Conservation (phyloP, 305 asterid species). For the Galium porrigens region DNA sequence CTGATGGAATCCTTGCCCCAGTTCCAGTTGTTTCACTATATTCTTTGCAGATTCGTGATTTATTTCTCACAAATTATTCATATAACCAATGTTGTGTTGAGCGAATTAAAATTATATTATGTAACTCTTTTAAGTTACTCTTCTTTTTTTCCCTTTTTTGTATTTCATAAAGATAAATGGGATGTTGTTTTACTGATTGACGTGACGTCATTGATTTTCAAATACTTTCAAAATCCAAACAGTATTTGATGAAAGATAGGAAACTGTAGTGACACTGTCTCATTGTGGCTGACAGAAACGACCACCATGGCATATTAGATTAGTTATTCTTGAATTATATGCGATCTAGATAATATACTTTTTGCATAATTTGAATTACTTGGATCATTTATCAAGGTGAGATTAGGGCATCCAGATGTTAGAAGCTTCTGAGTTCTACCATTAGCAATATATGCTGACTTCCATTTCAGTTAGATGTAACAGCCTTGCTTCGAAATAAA, state of each 20-base stretch:
- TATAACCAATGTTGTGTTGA: background rate
- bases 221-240: background rate
- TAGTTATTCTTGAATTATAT: background rate
- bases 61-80: background rate
- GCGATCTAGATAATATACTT: background rate
- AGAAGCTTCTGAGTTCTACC: background rate
- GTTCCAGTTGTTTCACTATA: background rate
- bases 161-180: background rate
- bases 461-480: background rate
- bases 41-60: background rate
- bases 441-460: background rate
- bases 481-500: background rate
- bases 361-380: conserved; percentile 4
- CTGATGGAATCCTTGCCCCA: background rate
- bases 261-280: background rate
- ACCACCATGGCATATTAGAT: background rate
- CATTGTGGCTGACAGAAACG: background rate
- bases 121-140: background rate
- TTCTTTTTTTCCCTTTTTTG: background rate
- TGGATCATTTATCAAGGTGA: background rate
- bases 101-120: background rate
- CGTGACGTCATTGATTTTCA: background rate
- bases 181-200: background rate
- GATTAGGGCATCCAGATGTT: background rate
- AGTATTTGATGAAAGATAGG: background rate